These are phyloP conservation scores for Apiotrichum domesticum DNA, from an alignment of 1,284 basidiomycete genomes.

Conservation along the genomic window DNA sequence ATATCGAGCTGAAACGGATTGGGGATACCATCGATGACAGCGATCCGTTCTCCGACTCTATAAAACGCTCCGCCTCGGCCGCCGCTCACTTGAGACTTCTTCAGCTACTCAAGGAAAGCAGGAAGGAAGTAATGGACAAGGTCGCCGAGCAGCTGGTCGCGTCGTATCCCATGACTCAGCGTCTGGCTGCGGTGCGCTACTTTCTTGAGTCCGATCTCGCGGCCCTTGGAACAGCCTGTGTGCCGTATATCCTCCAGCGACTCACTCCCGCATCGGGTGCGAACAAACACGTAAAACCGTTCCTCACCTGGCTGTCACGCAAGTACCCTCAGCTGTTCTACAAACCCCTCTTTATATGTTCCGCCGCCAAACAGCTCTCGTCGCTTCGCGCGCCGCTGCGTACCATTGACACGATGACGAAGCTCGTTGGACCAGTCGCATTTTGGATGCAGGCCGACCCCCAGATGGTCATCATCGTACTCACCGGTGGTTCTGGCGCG, in stretches of 20 bases:
- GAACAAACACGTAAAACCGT: slow-evolving; percentile 10
- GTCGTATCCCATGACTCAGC: slow-evolving; percentile 1
- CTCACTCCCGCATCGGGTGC: slow-evolving; percentile 5
- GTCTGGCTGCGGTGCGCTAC: background rate
- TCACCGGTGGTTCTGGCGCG: slow-evolving; percentile 43
- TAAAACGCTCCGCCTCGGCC: background rate
- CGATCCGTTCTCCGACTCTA: background rate
- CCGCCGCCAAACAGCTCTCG: slow-evolving; percentile 57
- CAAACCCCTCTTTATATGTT: slow-evolving; percentile 66
- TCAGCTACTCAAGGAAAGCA: background rate
- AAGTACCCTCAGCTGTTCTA: slow-evolving; percentile 61
- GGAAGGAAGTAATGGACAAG: background rate
- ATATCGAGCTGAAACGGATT: slow-evolving; percentile 15
- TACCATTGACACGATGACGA: slow-evolving; percentile 53
- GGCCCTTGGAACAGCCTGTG: slow-evolving; percentile 1
- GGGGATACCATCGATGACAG: background rate
- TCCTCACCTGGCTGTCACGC: slow-evolving; percentile 24
- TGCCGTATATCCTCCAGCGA: slow-evolving; percentile 17
- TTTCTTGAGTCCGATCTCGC: slow-evolving; percentile 15
- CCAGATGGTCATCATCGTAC: slow-evolving; percentile 67
- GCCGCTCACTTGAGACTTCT: background rate
- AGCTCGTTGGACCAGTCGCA: slow-evolving; percentile 52
- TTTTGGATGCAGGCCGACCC: slow-evolving; percentile 63
- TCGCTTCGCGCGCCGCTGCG: slow-evolving; percentile 58
- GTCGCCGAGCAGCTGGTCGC: background rate